Base-by-base conservation (phyloP, 176 grass and related monocot genomes). In the Phragmites australis region DNA sequence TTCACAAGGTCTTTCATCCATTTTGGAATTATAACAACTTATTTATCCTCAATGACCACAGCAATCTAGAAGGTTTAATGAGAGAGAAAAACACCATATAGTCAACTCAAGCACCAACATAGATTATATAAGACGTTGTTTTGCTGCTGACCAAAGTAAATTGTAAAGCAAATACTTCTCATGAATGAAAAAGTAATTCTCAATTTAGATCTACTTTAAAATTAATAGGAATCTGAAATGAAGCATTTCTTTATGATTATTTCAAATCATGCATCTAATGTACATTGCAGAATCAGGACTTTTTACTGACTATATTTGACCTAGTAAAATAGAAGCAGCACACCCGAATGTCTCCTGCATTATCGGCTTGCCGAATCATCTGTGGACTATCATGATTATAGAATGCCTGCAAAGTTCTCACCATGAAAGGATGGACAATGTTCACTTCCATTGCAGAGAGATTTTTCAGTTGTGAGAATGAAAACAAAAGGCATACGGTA, bases 381-480 rank as follows among this genome's bases (percentile, higher is more conserved):
- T 95, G 77, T 27, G 92, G 92, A 74, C 92, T 98, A 77, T 98
- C 92, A 55, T 95, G 96, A 80, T 93, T 94, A 84, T 95, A 89
- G 78, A 95, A 98, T 49, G 96, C 96, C 78, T 98, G 96, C 58
- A 98, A 72, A 56, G 90, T 82, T 82, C 92, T 94, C 49, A 93
- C 88, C 92, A 95, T 98, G 84, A 98, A 98, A 46, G 96, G 92
- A 6, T 92, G 88, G 15, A 98, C 84, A n/a, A 98, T 83, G 65
- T 98, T 98, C 45, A 98, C 96, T 88, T 98, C 95, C 95, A 97
- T 94, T 67, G 95, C 92, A 61, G 92, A 95, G 51, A 95, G 90
- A 95, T 98, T 98, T 98, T 98, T 98, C 7, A 98, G 89, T 92
- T 98, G 81, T 49, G 15, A 23, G 34, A 87, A 77, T 12, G 9